Conservation (phyloP, 306 rosid species). For the Castanea sativa region DNA sequence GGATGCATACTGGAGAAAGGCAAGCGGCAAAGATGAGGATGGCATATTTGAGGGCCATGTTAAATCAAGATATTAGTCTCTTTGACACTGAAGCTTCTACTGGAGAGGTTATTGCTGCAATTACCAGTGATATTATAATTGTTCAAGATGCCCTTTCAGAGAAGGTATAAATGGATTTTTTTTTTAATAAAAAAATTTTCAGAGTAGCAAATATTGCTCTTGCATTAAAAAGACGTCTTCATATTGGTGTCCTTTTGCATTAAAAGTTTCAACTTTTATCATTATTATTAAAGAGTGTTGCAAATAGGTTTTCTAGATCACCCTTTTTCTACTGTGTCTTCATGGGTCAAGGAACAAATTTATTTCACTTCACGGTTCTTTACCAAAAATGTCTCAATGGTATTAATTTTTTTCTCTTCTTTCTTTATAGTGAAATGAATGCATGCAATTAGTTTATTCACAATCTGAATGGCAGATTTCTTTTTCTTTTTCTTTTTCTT, state of each 20-base stretch:
- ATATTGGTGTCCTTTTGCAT: neutral
- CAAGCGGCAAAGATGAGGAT: slow-evolving; percentile 97
- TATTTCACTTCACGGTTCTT: too few relatives aligned
- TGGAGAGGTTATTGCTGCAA: slow-evolving; percentile 87
- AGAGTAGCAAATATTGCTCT: neutral
- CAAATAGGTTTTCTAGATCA: too few relatives aligned
- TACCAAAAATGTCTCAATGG: too few relatives aligned
- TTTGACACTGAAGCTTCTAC: slow-evolving; percentile 93
- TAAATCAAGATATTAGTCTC: slow-evolving; percentile 84
- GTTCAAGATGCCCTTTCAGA: slow-evolving; percentile 98
- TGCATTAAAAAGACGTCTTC: neutral
- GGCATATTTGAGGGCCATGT: slow-evolving; percentile 88
- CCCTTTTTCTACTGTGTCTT: too few relatives aligned
- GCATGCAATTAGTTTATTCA: too few relatives aligned
- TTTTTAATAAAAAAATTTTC: neutral
- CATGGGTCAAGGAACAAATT: too few relatives aligned
- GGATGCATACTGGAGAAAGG: slow-evolving; percentile 97
- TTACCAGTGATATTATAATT: slow-evolving; percentile 76
- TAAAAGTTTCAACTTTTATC: too few relatives aligned
- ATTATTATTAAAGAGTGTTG: neutral
- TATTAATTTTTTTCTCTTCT: too few relatives aligned
- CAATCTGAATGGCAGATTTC: neutral
- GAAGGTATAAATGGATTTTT: slow-evolving; percentile 41
- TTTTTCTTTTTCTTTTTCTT: neutral
- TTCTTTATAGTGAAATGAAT: too few relatives aligned